A percentile compares a stretch with the other conserved stretches of the same genome.
Evolutionary conservation across 2,329 filamentous ascomycete species (phyloP).

Genomic region (Alternaria novae-zelandiae): DNA sequence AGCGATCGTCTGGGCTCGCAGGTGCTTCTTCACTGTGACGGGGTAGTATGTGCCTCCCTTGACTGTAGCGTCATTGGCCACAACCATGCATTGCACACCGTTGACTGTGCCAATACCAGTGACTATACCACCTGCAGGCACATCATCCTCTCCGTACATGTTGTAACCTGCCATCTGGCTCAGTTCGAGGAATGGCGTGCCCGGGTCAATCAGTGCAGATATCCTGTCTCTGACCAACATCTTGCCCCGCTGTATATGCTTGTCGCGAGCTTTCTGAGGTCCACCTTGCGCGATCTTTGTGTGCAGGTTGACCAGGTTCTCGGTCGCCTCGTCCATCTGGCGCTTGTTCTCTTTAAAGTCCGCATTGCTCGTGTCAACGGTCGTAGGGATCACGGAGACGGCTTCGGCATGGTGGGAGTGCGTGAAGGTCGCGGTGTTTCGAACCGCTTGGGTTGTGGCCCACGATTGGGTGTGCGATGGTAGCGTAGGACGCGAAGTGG

Average conservation of each 20-base stretch:
- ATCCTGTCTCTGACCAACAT: slow-evolving; percentile 93
- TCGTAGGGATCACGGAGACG: slow-evolving; percentile 78
- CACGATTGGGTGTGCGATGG: slow-evolving; percentile 23
- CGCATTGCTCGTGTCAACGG: slow-evolving; percentile 76
- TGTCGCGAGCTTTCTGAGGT: slow-evolving; percentile 79
- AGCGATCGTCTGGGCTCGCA: slow-evolving; percentile 88
- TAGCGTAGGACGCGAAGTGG: slow-evolving; percentile 19
- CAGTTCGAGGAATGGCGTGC: slow-evolving; percentile 90
- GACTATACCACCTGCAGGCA: slow-evolving; percentile 89
- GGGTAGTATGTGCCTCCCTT: slow-evolving; percentile 98
- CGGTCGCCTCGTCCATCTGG: slow-evolving; percentile 77
- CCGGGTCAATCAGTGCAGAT: slow-evolving; percentile 84
- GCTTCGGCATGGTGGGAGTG: slow-evolving; percentile 81
- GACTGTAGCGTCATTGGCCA: slow-evolving; percentile 95
- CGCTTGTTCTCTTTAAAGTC: slow-evolving; percentile 82
- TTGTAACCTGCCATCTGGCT: slow-evolving; percentile 87
- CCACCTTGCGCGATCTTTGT: slow-evolving; percentile 76
- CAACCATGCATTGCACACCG: slow-evolving; percentile 89
- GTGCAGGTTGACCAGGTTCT: slow-evolving; percentile 73
- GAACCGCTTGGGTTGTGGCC: slow-evolving; percentile 13
- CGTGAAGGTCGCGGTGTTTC: slow-evolving; percentile 75
- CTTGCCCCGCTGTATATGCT: slow-evolving; percentile 87
- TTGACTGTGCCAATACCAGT: slow-evolving; percentile 90
- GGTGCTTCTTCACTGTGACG: slow-evolving; percentile 96
- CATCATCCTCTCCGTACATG: slow-evolving; percentile 84